These are phyloP conservation scores for Erodium maritimum DNA, from an alignment of 345 rosid genomes.

Conservation along the genomic window DNA sequence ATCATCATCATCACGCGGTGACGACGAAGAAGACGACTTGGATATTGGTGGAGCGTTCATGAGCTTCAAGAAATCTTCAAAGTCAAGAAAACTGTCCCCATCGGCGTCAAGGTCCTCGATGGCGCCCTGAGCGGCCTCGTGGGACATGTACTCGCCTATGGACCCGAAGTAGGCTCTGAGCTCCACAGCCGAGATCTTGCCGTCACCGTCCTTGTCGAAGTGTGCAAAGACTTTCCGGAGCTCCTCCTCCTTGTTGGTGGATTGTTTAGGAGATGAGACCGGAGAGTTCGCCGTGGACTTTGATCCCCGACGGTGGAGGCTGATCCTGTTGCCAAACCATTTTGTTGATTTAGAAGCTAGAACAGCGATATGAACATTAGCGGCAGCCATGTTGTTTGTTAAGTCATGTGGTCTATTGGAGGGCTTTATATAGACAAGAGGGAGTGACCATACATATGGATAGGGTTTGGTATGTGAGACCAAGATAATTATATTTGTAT, in stretches of 20 bases:
- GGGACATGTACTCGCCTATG: conserved; percentile 58
- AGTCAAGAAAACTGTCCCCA: conserved; percentile 55
- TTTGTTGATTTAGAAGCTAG: conserved; percentile 4
- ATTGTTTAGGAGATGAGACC: conserved; percentile 1
- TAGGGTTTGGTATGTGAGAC: no score
- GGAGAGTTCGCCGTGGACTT: conserved; percentile 4
- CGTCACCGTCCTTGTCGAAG: conserved; percentile 66
- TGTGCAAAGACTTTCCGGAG: conserved; percentile 43
- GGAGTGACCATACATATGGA: no score
- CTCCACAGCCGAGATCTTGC: conserved; percentile 62
- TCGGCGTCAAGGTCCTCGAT: conserved; percentile 52
- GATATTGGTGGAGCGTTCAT: conserved; percentile 20
- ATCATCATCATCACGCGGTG: conserved; percentile 1
- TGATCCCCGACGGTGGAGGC: conserved; percentile 7
- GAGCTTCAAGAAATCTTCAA: conserved; percentile 49
- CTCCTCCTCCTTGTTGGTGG: conserved; percentile 22
- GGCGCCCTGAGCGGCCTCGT: conserved; percentile 41
- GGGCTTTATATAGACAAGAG: background rate
- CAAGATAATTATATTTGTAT: no score
- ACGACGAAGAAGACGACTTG: background rate
- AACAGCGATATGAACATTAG: background rate
- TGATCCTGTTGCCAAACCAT: conserved; percentile 11
- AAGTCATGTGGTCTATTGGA: background rate
- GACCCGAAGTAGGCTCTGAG: conserved; percentile 57
- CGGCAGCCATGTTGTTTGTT: background rate